phyloP scores from a whole-genome alignment of 305 asterid species.

The Rubia peregrina region DNA sequence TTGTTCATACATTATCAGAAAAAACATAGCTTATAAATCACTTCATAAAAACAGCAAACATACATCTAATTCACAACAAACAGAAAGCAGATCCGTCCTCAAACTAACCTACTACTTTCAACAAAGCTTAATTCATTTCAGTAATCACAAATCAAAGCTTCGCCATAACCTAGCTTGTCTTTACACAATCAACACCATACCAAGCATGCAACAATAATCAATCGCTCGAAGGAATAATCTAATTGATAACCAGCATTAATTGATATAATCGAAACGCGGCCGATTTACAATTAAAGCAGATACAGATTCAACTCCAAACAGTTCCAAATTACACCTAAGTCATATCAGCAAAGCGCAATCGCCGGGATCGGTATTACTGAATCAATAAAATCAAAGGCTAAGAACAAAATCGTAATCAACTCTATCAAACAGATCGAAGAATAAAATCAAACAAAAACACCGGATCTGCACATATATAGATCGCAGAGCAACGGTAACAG shows the following conservation, averaged over 20 bases:
- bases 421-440: not conserved
- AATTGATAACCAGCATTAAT: no score
- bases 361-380: not conserved
- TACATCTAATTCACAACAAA: not conserved
- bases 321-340: not conserved
- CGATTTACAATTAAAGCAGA: not conserved
- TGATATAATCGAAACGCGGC: not conserved
- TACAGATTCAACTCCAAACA: not conserved
- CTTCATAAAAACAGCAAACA: not conserved
- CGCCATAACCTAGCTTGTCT: not conserved
- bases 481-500: not conserved
- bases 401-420: not conserved
- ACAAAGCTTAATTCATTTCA: not conserved
- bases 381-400: not conserved
- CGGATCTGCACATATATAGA: slow-evolving; percentile 8
- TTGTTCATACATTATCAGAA: not conserved
- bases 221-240: not conserved
- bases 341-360: not conserved
- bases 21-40: not conserved
- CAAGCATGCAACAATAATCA: not conserved
- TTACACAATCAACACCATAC: no score
- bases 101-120: no score
- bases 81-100: not conserved
- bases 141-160: not conserved
- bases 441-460: not conserved